Percentiles rank a stretch among this genome's conserved stretches.
These are phyloP conservation scores for Nakazawaea ishiwadae DNA, from an alignment of 805 yeast species.

Conservation along the genomic window DNA sequence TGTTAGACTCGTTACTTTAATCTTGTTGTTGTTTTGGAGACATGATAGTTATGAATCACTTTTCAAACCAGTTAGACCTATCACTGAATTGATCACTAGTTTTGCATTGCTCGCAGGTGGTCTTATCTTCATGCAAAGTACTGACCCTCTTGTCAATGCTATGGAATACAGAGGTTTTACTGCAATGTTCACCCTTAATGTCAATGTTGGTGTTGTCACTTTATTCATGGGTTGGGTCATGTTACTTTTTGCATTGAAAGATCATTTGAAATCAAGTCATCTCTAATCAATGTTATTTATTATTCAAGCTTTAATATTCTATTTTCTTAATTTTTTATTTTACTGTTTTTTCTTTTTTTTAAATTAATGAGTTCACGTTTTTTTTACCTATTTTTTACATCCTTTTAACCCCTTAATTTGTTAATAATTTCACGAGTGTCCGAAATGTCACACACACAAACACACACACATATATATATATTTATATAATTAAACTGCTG, in stretches of 20 bases:
- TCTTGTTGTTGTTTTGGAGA: constrained; percentile 45
- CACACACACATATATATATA: no score
- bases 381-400: no score
- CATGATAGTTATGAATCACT: constrained; percentile 23
- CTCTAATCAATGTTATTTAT: no score
- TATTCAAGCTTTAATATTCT: no score
- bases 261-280: constrained; percentile 33
- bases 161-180: constrained; percentile 80
- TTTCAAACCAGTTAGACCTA: constrained; percentile 60
- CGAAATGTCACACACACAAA: no score
- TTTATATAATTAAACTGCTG: no score
- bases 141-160: constrained; percentile 79
- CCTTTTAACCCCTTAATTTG: no score
- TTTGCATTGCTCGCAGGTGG: constrained; percentile 89
- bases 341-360: no score
- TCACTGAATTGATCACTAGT: constrained; percentile 77
- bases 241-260: constrained; percentile 59
- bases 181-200: constrained; percentile 86
- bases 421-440: no score
- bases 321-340: no score
- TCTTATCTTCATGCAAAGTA: constrained; percentile 84
- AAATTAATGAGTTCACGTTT: no score
- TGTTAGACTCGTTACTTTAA: constrained; percentile 63
- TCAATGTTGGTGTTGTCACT: constrained; percentile 74
- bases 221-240: constrained; percentile 88